phyloP scores from a whole-genome alignment of 1,284 basidiomycete genomes.

The Malassezia sympodialis region DNA sequence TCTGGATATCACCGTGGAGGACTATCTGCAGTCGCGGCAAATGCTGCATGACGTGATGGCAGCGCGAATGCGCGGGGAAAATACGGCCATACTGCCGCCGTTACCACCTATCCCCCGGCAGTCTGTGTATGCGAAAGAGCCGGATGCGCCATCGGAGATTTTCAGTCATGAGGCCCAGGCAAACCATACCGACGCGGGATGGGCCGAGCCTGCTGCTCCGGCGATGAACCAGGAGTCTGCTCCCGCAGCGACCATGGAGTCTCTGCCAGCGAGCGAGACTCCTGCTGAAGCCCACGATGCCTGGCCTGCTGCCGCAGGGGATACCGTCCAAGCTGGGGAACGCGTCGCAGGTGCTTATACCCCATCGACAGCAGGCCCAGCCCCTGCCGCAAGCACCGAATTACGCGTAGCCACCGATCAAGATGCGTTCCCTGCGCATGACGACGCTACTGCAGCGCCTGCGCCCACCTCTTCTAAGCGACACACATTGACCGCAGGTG shows the following conservation, averaged over 20 bases:
- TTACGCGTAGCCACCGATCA: no score
- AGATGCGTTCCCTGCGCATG: no score
- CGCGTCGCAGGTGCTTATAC: background rate
- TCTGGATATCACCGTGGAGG: constrained; percentile 66
- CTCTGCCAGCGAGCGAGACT: background rate
- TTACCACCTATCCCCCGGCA: constrained; percentile 18
- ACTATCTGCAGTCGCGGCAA: constrained; percentile 33
- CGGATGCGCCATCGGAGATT: background rate
- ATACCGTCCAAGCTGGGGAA: background rate
- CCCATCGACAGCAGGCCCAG: background rate
- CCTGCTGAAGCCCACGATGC: background rate
- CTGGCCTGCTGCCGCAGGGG: background rate
- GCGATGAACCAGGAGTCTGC: background rate
- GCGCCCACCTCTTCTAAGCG: background rate
- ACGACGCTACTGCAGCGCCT: background rate
- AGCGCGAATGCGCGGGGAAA: constrained; percentile 43
- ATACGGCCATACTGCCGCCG: constrained; percentile 40
- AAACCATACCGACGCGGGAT: background rate
- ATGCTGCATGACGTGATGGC: constrained; percentile 45
- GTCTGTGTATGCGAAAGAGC: background rate
- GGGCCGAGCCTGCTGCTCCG: background rate
- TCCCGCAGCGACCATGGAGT: background rate
- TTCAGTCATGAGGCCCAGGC: background rate
- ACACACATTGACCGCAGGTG: background rate
- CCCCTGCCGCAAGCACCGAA: background rate